A percentile compares a stretch with the other conserved stretches of the same genome.
phyloP scores from a whole-genome alignment of 2,329 filamentous ascomycete species.

The Capronia coronata region DNA sequence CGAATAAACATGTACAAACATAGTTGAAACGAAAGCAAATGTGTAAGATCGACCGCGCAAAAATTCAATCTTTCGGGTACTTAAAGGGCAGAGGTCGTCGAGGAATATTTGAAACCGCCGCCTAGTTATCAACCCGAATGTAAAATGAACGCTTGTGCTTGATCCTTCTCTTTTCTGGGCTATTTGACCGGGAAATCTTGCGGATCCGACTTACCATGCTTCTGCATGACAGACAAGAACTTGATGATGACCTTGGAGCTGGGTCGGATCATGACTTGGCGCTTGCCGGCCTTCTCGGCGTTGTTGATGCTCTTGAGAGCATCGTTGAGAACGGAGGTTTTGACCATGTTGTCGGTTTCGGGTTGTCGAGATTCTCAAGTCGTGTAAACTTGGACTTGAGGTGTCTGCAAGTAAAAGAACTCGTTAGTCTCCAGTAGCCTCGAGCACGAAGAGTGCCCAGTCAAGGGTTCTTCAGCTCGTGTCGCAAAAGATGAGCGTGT shows the following conservation, averaged over 20 bases:
- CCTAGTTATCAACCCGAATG: slow-evolving; percentile 99
- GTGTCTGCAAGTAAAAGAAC: slow-evolving; percentile 46
- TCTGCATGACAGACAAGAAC: slow-evolving; percentile 99
- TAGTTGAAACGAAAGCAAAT: slow-evolving; percentile 53
- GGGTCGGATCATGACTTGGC: slow-evolving; percentile 96
- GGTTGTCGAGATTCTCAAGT: slow-evolving; percentile 48
- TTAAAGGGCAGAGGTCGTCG: slow-evolving; percentile 99
- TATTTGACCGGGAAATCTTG: slow-evolving; percentile 2
- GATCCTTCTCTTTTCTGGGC: slow-evolving; percentile 19
- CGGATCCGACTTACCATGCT: slow-evolving; percentile 72
- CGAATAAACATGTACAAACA: slow-evolving; percentile 92
- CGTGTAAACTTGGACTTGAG: slow-evolving; percentile 46
- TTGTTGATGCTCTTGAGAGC: slow-evolving; percentile 99
- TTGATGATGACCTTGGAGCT: slow-evolving; percentile 99
- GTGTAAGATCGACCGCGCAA: slow-evolving; percentile 86
- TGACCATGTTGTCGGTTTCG: slow-evolving; percentile 74
- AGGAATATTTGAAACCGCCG: slow-evolving; percentile 69
- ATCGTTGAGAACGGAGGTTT: slow-evolving; percentile 99
- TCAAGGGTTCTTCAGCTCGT: slow-evolving; percentile 65
- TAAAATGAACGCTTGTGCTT: slow-evolving; percentile 22
- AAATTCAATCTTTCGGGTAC: slow-evolving; percentile 87
- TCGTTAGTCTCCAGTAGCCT: slow-evolving; percentile 59
- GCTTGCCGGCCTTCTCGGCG: slow-evolving; percentile 99
- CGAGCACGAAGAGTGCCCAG: slow-evolving; percentile 64
- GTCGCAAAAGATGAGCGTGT: slow-evolving; percentile 33